phyloP scores from a whole-genome alignment of 768 basidiomycete species.

The Lentinus tigrinus region DNA sequence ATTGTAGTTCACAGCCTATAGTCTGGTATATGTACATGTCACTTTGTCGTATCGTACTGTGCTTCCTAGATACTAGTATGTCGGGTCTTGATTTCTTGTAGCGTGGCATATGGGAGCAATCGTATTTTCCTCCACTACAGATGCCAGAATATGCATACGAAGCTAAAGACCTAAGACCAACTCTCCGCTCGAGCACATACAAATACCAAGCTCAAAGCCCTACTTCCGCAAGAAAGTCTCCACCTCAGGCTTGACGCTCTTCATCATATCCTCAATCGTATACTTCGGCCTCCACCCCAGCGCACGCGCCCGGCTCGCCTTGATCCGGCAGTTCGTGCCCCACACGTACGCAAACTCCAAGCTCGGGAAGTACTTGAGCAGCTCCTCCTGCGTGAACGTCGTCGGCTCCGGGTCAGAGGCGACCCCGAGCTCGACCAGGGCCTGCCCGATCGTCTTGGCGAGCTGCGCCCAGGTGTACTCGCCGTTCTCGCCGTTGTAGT shows the following conservation, averaged over 20 bases:
- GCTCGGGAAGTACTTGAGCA: slow-evolving; percentile 30
- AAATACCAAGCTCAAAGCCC: no score
- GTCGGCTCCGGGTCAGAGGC: slow-evolving; percentile 38
- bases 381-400: slow-evolving; percentile 44
- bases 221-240: slow-evolving; percentile 21
- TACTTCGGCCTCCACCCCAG: slow-evolving; percentile 55
- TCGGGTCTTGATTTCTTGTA: no score
- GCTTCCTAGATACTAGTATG: no score
- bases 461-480: slow-evolving; percentile 36
- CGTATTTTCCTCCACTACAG: no score
- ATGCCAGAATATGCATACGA: no score
- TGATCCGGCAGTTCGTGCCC: slow-evolving; percentile 26
- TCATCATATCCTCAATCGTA: slow-evolving; percentile 48
- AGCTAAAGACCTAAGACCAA: no score
- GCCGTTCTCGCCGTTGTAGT: slow-evolving; percentile 33
- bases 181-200: no score
- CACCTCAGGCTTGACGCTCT: slow-evolving; percentile 47
- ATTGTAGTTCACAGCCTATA: no score
- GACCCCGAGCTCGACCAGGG: slow-evolving; percentile 32
- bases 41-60: no score
- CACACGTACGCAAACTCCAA: not conserved
- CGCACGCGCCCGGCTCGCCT: slow-evolving; percentile 33
- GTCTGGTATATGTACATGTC: no score
- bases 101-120: no score
- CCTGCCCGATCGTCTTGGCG: slow-evolving; percentile 36